Base-by-base conservation (phyloP, 306 rosid species). In the Inga oerstediana region DNA sequence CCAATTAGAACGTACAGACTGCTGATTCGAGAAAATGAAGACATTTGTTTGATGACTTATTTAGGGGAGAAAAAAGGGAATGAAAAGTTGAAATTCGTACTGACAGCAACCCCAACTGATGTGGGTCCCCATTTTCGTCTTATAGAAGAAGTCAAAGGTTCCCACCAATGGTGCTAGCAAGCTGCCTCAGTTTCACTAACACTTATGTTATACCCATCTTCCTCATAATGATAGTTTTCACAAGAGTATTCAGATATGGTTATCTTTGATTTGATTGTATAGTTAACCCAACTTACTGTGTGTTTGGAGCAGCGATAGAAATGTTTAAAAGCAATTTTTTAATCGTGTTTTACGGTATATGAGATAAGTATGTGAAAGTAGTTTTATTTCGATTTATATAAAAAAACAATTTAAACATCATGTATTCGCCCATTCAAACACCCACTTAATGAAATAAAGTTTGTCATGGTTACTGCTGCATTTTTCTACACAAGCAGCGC, bases 391-490 rank as follows among this genome's bases (percentile, higher is more conserved):
- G 1, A 27, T 27, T 27, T 27, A 27, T 27, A 1, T 27, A 1
- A 27, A 27, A 27, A 27, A 27, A 1, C 1, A 27, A 1, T 1
- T 27, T 27, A 27, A 27, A 27, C 30, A 1, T 27, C 1, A 27
- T 27, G 1, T 27, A 27, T 27, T 27, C 30, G 27, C 27, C 1
- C 1, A 27, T 27, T 1, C 27, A 27, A 27, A 27, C 27, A 27
- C 27, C 7, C 7, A 5, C 7, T 0, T 0, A 39, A 1, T 39
- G 41, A 39, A 39, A 39, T 39, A 27, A 27, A 27, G 30, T 27
- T 14, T 5, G 8, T n/a, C 19, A 90, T 92, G 0, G 92, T 90
- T 66, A 87, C 85, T 8, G 86, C 94, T 79, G 93, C 90, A 75
- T 89, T 90, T 61, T 86, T 90, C 94, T 92, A 8, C 51, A 22